Evolutionary conservation across 768 basidiomycete species (phyloP), one percentile per base, ranked within the genome.

Genomic region (Lactarius trivialis): DNA sequence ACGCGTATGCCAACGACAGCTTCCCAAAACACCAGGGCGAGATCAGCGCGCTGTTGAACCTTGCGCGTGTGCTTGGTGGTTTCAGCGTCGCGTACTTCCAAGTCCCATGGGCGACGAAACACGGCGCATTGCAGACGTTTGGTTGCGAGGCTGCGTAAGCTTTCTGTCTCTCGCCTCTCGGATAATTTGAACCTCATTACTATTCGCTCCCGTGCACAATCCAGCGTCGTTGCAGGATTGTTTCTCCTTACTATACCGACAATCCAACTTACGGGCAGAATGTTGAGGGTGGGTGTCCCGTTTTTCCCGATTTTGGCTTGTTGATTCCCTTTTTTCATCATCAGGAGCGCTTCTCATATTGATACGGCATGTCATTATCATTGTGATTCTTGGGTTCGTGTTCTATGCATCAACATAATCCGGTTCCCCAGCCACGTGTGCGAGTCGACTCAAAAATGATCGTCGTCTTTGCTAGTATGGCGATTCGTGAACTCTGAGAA

Each of bases 51-150:
- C 73, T 86, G 26, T 73, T 86, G 65, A 87, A 85, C 67, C 71
- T 86, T 24, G 76, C 77, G 17, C 77, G 85, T 51, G 76, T 74
- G 1, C 73, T 85, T 21, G 84, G 83, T 39, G 84, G 84, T 3
- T 86, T 86, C 68, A 78, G 78, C 53, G 84, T 87, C 24, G 82
- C 85, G 1, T 86, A 82, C 71, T 87, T 82, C 71, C 85, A 87
- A 69, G 78, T 86, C 3, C 82, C 82, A 5, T 86, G 85, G 85
- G 84, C 85, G 6, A 68, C 72, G 32, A 82, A 79, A 65, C 70
- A 82, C 60, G 85, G 85, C 17, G 82, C 85, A 5, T 70, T 86
- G 32, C 82, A 85, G 62, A 81, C 82, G 6, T 81, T 85, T 67
- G 85, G 85, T 7, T 76, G 77, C 49, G 85, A 87, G 71, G 81